Percentiles rank a stretch among this genome's conserved stretches.
Conservation (phyloP, 1,284 basidiomycete genomes). For the Pyrrhoderma noxium region DNA sequence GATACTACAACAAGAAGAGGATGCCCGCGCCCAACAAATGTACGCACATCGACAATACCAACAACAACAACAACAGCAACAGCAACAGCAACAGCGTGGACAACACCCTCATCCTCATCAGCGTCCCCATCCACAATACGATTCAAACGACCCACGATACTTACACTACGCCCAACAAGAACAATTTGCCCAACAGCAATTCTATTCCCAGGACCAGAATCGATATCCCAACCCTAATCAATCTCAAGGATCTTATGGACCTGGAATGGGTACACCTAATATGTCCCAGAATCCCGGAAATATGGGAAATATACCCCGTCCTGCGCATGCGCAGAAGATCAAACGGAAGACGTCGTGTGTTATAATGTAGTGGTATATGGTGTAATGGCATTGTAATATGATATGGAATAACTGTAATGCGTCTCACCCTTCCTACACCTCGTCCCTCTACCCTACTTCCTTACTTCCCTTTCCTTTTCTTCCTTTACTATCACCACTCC, state of each 20-base stretch:
- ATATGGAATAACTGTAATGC: no score
- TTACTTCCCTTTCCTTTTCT: no score
- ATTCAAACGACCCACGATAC: conserved; percentile 6
- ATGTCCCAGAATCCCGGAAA: neutral
- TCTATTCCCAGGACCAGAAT: neutral
- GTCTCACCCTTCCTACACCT: no score
- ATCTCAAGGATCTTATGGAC: neutral
- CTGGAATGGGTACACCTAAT: no score
- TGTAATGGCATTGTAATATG: no score
- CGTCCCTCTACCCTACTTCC: no score
- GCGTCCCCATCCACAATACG: neutral
- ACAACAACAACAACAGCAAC: conserved; percentile 5
- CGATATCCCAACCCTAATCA: neutral
- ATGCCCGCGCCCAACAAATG: conserved; percentile 39
- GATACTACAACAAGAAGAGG: conserved; percentile 70
- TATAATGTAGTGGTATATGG: conserved; percentile 8
- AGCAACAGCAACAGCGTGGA: conserved; percentile 1
- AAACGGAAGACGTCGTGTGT: conserved; percentile 10
- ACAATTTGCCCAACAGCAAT: conserved; percentile 6
- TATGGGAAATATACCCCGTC: neutral
- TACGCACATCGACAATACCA: conserved; percentile 32
- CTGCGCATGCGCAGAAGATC: conserved; percentile 2
- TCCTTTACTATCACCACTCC: no score
- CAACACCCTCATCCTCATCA: neutral
- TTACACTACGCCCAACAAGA: conserved; percentile 8